phyloP scores from a whole-genome alignment of 1,139 yeast genomes.

The Yamadazyma spencermartinsiae region DNA sequence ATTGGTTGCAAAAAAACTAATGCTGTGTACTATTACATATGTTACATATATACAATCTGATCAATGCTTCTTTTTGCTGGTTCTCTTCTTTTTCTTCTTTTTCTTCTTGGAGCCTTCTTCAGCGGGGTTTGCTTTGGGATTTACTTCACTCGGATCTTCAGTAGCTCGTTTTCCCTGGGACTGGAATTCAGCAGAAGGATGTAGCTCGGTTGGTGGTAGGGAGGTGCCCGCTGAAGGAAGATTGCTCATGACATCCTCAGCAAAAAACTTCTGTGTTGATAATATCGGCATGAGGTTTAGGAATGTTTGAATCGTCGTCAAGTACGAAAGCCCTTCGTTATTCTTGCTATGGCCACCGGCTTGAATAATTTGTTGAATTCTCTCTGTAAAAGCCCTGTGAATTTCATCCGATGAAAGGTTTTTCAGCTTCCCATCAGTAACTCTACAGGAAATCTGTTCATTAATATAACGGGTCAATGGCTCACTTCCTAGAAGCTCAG shows the following conservation, averaged over 20 bases:
- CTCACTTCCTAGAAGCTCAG: background rate
- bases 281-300: background rate
- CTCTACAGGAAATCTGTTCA: background rate
- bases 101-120: too few relatives aligned
- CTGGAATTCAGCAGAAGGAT: too few relatives aligned
- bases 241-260: background rate
- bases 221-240: too few relatives aligned
- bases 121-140: too few relatives aligned
- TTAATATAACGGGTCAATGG: background rate
- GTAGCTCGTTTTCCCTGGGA: too few relatives aligned
- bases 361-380: background rate
- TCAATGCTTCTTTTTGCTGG: constrained; percentile 27
- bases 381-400: background rate
- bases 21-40: too few relatives aligned
- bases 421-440: background rate
- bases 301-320: background rate
- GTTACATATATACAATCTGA: too few relatives aligned
- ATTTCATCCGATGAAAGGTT: background rate
- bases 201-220: too few relatives aligned
- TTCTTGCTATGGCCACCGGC: too few relatives aligned
- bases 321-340: too few relatives aligned
- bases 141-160: too few relatives aligned
- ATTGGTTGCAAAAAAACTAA: background rate
- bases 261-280: background rate
- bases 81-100: constrained; percentile 26